Percentiles rank a stretch among this genome's conserved stretches.
Conservation (phyloP, 2,329 filamentous ascomycete species). For the Neopestalotiopsis sp. region DNA sequence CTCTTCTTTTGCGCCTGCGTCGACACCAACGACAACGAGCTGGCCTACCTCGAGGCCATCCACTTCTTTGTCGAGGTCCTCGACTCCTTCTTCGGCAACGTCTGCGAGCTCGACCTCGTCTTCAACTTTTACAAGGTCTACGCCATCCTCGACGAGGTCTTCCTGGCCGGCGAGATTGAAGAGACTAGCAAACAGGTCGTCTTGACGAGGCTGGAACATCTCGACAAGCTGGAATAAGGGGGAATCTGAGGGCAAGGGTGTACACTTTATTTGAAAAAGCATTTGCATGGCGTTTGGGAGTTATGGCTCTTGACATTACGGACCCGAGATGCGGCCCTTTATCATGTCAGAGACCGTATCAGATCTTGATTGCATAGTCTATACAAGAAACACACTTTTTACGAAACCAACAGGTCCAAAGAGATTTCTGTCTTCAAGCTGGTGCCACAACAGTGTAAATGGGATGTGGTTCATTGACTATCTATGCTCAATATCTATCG, state of each 20-base stretch:
- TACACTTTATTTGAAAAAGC: background rate
- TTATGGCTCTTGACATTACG: background rate
- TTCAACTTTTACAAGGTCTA: constrained; percentile 90
- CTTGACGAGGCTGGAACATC: constrained; percentile 87
- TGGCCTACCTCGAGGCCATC: constrained; percentile 95
- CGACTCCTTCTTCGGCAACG: constrained; percentile 98
- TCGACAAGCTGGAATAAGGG: constrained; percentile 87
- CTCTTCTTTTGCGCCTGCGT: constrained; percentile 99
- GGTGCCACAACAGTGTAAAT: background rate
- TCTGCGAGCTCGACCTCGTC: constrained; percentile 94
- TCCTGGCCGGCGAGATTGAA: constrained; percentile 96
- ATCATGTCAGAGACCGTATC: background rate
- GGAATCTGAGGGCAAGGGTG: background rate
- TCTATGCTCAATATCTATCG: background rate
- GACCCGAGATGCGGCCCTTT: background rate
- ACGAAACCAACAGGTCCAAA: background rate
- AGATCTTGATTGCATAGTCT: background rate
- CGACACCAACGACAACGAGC: constrained; percentile 98
- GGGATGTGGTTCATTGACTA: background rate
- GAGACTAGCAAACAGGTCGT: constrained; percentile 99
- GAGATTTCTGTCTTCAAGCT: background rate
- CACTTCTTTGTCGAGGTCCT: constrained; percentile 99
- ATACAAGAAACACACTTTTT: background rate
- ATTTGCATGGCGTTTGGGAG: constrained; percentile 19
- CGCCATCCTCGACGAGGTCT: constrained; percentile 97